These are phyloP conservation scores for Boletales sp. DNA, from an alignment of 768 basidiomycete species.

Conservation along the genomic window DNA sequence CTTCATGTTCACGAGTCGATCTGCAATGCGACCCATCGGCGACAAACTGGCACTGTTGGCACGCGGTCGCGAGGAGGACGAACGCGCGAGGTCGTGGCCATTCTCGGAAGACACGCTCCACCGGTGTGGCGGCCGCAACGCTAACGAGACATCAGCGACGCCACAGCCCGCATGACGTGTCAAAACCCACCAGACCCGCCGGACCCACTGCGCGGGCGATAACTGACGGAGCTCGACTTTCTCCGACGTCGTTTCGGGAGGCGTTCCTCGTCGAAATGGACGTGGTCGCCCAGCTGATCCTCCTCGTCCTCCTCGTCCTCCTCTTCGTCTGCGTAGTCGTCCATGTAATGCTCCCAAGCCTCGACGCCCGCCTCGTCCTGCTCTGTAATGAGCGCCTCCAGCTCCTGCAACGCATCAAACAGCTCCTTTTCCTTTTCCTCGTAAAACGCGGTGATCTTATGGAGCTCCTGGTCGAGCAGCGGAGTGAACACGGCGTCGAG, in stretches of 20 bases:
- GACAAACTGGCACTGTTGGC: constrained; percentile 28
- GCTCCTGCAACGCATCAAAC: constrained; percentile 49
- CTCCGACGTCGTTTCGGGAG: constrained; percentile 33
- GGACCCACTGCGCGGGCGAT: constrained; percentile 22
- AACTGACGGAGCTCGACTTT: constrained; percentile 29
- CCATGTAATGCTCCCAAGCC: constrained; percentile 48
- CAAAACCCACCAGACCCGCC: constrained; percentile 8
- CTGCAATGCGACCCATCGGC: constrained; percentile 40
- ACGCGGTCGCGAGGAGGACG: constrained; percentile 21
- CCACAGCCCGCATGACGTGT: too few species aligned
- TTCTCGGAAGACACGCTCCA: constrained; percentile 52
- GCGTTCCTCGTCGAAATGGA: constrained; percentile 25
- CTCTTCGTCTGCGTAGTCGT: constrained; percentile 47
- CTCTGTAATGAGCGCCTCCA: constrained; percentile 53
- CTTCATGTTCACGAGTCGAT: constrained; percentile 47
- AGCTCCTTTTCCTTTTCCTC: constrained; percentile 71
- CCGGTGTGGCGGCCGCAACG: constrained; percentile 11
- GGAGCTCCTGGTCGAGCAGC: constrained; percentile 76
- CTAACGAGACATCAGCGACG: constrained; percentile 8
- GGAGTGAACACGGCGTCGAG: constrained; percentile 65
- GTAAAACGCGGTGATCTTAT: constrained; percentile 81
- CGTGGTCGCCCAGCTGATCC: constrained; percentile 29
- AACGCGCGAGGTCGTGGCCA: constrained; percentile 31
- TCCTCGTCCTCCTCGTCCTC: constrained; percentile 62
- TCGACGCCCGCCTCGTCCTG: constrained; percentile 60